Evolutionary conservation across 176 grass and related monocot genomes (phyloP), one percentile per base, ranked within the genome.

Genomic region (Alloteropsis semialata): DNA sequence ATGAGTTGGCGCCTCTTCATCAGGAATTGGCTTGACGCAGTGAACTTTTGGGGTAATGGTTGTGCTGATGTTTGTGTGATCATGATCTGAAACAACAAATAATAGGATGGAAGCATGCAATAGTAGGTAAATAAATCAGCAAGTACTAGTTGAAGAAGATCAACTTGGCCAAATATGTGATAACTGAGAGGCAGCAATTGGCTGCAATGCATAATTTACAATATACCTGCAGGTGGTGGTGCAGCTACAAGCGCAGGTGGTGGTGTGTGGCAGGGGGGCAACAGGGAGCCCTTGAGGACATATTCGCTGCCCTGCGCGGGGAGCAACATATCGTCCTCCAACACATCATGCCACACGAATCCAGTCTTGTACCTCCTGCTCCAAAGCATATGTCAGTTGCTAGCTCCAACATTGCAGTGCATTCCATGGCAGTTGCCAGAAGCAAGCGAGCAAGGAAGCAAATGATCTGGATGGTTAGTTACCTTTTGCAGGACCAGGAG

Each of bases 401-500:
- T n/a, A n/a, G 81, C 69, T 48, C 17, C 65, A 62, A 51, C 80
- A 13, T 58, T 10, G 55, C 55, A 58, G 55, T 71, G 29, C 42
- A 61, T 72, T 37, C 16, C 65, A 50, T 21, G 8, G 64, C 12
- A 86, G 34, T 30, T 74, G 53, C 36, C 41, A 66, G 45, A 30
- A 61, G 27, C 27, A 14, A 59, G 56, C 4, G 25, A 21, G 69
- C 25, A 72, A 72, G 27, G 27, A 72, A 50, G 69, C 69, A 72
- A 72, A 50, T 32, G 69, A 72, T 72, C 43, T 66, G 44, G 42
- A 65, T 63, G 25, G 66, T 25, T 60, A 44, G 18, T 43, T 84
- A 97, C 95, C 95, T 94, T 60, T 92, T 97, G 87, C 88, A 97
- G 69, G 95, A 97, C 95, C 95, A 97, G 25, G 95, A 94, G 75